phyloP scores from a whole-genome alignment of 805 yeast species.

The Starmera pachycereana region DNA sequence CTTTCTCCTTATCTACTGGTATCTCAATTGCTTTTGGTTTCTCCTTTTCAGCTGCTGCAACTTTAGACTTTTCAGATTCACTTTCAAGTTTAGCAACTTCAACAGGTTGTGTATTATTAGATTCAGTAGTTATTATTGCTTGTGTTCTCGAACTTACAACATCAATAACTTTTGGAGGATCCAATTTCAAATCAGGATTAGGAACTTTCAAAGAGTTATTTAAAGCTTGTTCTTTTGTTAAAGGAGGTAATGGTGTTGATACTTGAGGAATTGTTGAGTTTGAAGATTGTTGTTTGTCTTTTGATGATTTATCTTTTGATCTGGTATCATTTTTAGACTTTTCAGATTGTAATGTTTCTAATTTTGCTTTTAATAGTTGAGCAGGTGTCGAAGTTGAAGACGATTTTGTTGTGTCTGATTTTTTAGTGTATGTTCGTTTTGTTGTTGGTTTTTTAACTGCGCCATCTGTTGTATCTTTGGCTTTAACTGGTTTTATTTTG shows the following conservation, averaged over 20 bases:
- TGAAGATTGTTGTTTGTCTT: neutral
- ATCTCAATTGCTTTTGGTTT: no score
- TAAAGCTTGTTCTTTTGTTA: slow-evolving; percentile 10
- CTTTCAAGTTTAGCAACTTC: neutral
- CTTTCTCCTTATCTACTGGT: no score
- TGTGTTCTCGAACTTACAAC: neutral
- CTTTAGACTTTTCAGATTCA: no score
- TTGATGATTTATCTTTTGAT: neutral
- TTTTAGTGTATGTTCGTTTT: no score
- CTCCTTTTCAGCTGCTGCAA: no score
- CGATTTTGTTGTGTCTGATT: no score
- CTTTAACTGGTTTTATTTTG: neutral
- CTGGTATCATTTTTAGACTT: no score
- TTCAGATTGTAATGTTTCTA: no score
- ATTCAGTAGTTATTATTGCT: neutral
- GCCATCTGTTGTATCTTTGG: no score
- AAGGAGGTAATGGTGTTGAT: neutral
- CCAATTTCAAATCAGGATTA: slow-evolving; percentile 8
- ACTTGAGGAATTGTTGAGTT: neutral
- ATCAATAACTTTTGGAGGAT: slow-evolving; percentile 13
- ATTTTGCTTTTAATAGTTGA: no score
- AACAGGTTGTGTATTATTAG: neutral
- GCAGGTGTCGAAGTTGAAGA: no score
- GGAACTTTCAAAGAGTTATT: slow-evolving; percentile 14
- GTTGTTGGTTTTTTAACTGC: no score